Base-by-base conservation (phyloP, 2,329 filamentous ascomycete genomes). In the Colletotrichum ledebouriae region DNA sequence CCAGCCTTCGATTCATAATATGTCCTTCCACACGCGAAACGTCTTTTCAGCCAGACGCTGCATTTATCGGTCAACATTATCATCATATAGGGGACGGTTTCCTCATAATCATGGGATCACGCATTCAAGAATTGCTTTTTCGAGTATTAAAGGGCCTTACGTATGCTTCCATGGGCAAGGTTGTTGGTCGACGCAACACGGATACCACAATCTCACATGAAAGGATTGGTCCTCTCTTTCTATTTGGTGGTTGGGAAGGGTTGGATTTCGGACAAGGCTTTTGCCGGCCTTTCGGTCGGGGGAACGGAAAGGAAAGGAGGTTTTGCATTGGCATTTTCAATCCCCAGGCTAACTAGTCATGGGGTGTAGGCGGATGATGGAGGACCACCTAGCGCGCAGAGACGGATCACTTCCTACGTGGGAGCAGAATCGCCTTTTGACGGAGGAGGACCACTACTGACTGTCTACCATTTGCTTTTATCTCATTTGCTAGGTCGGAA, bases 151-250 rank as follows among this genome's bases (percentile, higher is more conserved):
- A 69, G 41, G 13, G 41, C 33, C 61, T 39, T 37, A 29, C 52
- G 34, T 53, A 58, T 67, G 67, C 69, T 61, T 70, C 59, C 67
- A 71, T 70, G 67, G 67, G 69, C 59, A 63, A 63, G 67, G 52
- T 22, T 33, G 50, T 62, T 67, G 20, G 44, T 39, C 58, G 67
- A 41, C 55, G 64, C 65, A 44, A 63, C 44, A 29, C 64, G 55
- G 65, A 64, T 57, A 59, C 62, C 67, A 61, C 34, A 55, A 47
- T 64, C 55, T 37, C 15, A 62, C 25, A 50, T 67, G 41, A 17
- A 44, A 52, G 15, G 25, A 63, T 60, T 41, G 46, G n/a, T 52
- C 15, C 29, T 44, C 12, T 56, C n/a, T 55, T 47, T 44, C 41
- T 25, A 55, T 53, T 13, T 59, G 42, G n/a, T 20, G 44, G 44